Base-by-base conservation (phyloP, 2,329 filamentous ascomycete species). In the Neonectria ditissima region DNA sequence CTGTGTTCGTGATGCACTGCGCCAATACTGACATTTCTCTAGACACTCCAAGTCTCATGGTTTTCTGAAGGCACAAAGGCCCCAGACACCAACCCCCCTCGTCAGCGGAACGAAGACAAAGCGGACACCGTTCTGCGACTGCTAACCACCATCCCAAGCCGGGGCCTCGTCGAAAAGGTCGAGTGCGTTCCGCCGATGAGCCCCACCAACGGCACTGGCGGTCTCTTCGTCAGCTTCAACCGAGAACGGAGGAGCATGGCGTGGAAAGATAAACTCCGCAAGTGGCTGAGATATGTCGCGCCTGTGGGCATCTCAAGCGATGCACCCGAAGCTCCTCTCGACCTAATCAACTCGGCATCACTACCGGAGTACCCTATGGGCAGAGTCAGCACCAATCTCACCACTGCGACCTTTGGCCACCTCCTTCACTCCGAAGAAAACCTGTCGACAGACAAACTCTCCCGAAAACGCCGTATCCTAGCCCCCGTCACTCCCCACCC, bases 341-440 rank as follows among this genome's bases (percentile, higher is more conserved):
- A 57, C 8, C 51, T 71, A 13, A 13, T 51, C 14, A 18, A 58
- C 22, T 26, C 50, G 4, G 52, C 41, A 28, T 34, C 24, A 4
- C 57, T 73, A 22, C 52, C 55, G 5, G 45, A 62, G 5, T 61
- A 59, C 34, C 34, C 48, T 1, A n/a, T 26, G 4, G 48, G 37
- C 9, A 26, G 52, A 20, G 8, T 5, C 26, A 57, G 44, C 26
- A 41, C 34, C 24, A 65, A 64, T n/a, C 55, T 69, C 6, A 80
- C 82, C 1, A 74, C 70, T 3, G 84, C 84, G 11, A 77, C 79
- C 3, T 88, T 88, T 67, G 86, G 86, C 18, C 82, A 85, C 56
- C 65, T 87, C 34, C 79, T 88, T 0, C 82, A 84, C 63, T 37
- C 44, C 9, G 47, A 57, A 6, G 26, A 41, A 13, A 37, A 51